Evolutionary conservation across 2,329 filamentous ascomycete genomes (phyloP).

Genomic region (Scopulariopsis brevicaulis): DNA sequence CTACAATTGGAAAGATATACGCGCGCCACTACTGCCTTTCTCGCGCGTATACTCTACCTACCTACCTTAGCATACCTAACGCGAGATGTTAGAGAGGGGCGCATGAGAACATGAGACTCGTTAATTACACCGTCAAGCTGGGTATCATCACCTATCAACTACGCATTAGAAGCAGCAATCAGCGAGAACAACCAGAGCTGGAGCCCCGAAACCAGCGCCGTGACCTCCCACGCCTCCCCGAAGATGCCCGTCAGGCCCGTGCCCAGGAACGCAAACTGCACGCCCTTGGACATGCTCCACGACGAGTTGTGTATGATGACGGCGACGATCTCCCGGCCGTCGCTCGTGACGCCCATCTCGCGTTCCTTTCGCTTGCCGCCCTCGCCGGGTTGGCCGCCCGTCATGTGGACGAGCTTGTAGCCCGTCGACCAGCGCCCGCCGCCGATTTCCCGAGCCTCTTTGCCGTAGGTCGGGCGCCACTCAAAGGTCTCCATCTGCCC

Average conservation of each 20-base stretch:
- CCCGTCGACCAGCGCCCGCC: background rate
- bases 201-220: conserved; percentile 1
- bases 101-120: no score
- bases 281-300: conserved; percentile 5
- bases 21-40: no score
- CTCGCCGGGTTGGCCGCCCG: background rate
- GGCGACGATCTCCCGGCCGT: conserved; percentile 10
- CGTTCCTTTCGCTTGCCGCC: background rate
- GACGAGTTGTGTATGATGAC: conserved; percentile 5
- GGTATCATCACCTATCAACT: no score
- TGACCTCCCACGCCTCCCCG: conserved; percentile 6
- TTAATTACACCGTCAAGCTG: no score
- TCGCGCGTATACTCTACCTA: no score
- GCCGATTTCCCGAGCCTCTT: no score
- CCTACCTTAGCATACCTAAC: no score
- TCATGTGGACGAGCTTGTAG: conserved; percentile 9
- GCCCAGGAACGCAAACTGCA: conserved; percentile 8
- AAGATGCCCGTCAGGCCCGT: conserved; percentile 6
- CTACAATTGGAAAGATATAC: no score
- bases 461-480: no score
- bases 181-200: background rate
- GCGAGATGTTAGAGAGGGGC: no score
- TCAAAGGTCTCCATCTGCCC: no score
- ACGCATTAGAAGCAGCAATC: no score
- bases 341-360: conserved; percentile 6